Base-by-base conservation (phyloP, 1,284 basidiomycete genomes). In the Heterobasidion parviporum region DNA sequence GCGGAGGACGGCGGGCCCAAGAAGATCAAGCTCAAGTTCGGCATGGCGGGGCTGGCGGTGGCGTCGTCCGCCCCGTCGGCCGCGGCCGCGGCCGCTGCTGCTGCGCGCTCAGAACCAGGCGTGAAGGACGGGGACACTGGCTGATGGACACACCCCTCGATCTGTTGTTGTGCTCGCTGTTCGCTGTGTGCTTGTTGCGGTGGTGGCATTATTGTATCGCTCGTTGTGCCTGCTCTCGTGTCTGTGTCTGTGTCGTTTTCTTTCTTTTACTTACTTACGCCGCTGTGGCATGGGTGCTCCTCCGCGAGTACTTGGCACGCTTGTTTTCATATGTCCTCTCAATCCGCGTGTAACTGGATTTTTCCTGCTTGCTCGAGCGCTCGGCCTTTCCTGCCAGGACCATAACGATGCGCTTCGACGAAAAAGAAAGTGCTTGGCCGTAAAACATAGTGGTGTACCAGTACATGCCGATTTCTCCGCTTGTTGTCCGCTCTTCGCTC, bases 101-200 rank as follows among this genome's bases (percentile, higher is more conserved):
- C 72, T 14, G 65, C 72, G 38, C 75, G 79, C 64, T 80, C 85
- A 81, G 79, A 83, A 78, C 70, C 77, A 62, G 77, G 80, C 62
- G 76, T 76, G 59, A 90, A 90, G 70, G 86, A 89, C 64, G 87
- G 81, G 53, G 88, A 89, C 67, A 87, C 81, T 52, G 87, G 88
- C 61, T 87, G 67, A 62, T 48, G 41, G 18, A 26, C 26, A 26
- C 26, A 4, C 26, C 5, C 26, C 26, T 6, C 26, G 26, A 26
- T 26, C 26, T 47, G 16, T 26, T 32, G 48, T 32, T 50, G 48
- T 15, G 7, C 15, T 32, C 48, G 47, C 20, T 26, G 12, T 12
- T 49, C 48, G 16, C 26, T 50, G 16, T 26, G 8, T 32, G 48
- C 15, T 32, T 15, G 26, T 26, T 26, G 26, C 26, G 26, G 15